Conservation (phyloP, 306 rosid species). For the Prinsepia uniflora region DNA sequence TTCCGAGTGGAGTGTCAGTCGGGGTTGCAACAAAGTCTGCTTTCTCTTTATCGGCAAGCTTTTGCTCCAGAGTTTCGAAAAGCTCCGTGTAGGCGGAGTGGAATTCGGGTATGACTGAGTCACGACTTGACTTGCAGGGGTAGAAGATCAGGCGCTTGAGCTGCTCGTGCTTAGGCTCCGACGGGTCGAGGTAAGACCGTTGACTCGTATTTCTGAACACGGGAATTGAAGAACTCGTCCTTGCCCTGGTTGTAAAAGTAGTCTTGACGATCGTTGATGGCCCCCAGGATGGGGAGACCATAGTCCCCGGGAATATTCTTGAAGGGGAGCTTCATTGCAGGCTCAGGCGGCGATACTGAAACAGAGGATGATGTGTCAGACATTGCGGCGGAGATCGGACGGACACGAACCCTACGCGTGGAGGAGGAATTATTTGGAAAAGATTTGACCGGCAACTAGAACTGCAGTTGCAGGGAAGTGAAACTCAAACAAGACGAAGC, state of each 20-base stretch:
- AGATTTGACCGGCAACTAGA: background rate
- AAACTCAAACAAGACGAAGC: slow-evolving; percentile 29
- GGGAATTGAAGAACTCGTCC: slow-evolving; percentile 55
- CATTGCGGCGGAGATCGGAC: slow-evolving; percentile 40
- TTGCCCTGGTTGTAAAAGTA: slow-evolving; percentile 79
- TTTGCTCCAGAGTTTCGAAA: slow-evolving; percentile 50
- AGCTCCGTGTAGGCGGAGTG: slow-evolving; percentile 44
- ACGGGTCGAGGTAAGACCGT: slow-evolving; percentile 82
- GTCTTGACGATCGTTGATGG: slow-evolving; percentile 62
- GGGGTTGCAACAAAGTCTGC: slow-evolving; percentile 51
- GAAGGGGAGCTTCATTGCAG: slow-evolving; percentile 36
- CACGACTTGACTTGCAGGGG: slow-evolving; percentile 57
- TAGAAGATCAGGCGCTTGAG: slow-evolving; percentile 61
- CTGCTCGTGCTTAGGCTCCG: slow-evolving; percentile 65
- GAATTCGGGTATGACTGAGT: slow-evolving; percentile 61
- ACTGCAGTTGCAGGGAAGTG: slow-evolving; percentile 38
- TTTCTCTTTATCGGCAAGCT: slow-evolving; percentile 46
- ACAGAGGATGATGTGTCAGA: slow-evolving; percentile 41
- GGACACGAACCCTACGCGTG: background rate
- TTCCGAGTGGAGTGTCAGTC: slow-evolving; percentile 43
- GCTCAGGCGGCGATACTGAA: slow-evolving; percentile 16
- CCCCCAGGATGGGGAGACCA: slow-evolving; percentile 68
- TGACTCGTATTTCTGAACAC: slow-evolving; percentile 52
- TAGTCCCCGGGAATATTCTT: slow-evolving; percentile 67
- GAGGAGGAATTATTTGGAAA: slow-evolving; percentile 7